A percentile compares a stretch with the other conserved stretches of the same genome.
Evolutionary conservation across 768 basidiomycete species (phyloP).

Genomic region (Antrodiella citrinella): DNA sequence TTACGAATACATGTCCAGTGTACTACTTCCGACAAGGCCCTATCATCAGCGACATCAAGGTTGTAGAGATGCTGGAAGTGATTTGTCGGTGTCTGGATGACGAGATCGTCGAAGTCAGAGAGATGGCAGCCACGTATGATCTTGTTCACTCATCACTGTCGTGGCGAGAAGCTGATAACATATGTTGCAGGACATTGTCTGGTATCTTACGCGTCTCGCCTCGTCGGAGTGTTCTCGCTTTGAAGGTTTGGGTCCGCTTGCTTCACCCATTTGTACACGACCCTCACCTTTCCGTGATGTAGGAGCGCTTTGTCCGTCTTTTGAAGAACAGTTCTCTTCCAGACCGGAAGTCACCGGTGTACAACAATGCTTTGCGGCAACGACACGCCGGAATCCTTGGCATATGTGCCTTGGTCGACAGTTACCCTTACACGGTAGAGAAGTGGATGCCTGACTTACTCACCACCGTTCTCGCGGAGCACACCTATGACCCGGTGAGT

Average conservation of each 20-base stretch:
- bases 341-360: constrained; percentile 50
- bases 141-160: background rate
- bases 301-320: constrained; percentile 77
- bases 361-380: constrained; percentile 64
- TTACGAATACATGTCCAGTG: constrained; percentile 34
- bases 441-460: constrained; percentile 87
- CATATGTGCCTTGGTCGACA: constrained; percentile 88
- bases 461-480: constrained; percentile 69
- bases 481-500: constrained; percentile 77
- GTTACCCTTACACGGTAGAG: constrained; percentile 93
- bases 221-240: constrained; percentile 61
- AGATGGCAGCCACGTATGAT: constrained; percentile 77
- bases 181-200: constrained; percentile 54
- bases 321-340: constrained; percentile 64
- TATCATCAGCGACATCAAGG: constrained; percentile 66
- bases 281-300: constrained; percentile 20
- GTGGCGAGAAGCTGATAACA: too few species aligned
- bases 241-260: constrained; percentile 43
- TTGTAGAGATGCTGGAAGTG: constrained; percentile 77
- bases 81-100: constrained; percentile 78
- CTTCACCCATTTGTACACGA: constrained; percentile 1
- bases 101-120: constrained; percentile 82
- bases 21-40: constrained; percentile 87
- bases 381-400: constrained; percentile 90
- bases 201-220: constrained; percentile 80